These are phyloP conservation scores for Jimgerdemannia lactiflua DNA, from an alignment of 192 early-diverging fungal genomes.

Conservation along the genomic window DNA sequence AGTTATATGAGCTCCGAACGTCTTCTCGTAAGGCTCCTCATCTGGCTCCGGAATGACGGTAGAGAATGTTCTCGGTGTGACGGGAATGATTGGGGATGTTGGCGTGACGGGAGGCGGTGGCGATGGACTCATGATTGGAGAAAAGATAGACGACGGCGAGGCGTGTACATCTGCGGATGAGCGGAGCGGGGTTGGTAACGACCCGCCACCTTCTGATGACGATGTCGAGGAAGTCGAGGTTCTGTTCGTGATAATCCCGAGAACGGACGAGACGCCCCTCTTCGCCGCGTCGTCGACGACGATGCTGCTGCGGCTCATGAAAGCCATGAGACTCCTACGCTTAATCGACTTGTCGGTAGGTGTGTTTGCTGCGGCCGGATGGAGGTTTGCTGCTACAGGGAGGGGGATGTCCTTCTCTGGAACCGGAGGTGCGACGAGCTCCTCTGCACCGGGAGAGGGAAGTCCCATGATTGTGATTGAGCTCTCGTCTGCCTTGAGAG, in stretches of 20 bases:
- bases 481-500: neutral
- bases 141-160: neutral
- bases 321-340: neutral
- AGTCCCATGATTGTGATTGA: neutral
- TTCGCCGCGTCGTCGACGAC: neutral
- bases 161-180: neutral
- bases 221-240: neutral
- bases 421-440: neutral
- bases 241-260: neutral
- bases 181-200: neutral
- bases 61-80: neutral
- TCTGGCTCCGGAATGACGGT: neutral
- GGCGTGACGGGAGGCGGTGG: neutral
- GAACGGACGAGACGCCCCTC: neutral
- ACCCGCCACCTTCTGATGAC: too few species aligned
- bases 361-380: neutral
- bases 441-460: neutral
- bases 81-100: neutral
- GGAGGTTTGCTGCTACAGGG: neutral
- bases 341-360: neutral
- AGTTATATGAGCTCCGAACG: neutral
- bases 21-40: neutral
- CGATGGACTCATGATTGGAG: neutral
- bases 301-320: neutral
- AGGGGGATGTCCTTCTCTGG: neutral